Evolutionary conservation across 2,329 filamentous ascomycete species (phyloP).

Genomic region (Pseudogymnoascus sp.): DNA sequence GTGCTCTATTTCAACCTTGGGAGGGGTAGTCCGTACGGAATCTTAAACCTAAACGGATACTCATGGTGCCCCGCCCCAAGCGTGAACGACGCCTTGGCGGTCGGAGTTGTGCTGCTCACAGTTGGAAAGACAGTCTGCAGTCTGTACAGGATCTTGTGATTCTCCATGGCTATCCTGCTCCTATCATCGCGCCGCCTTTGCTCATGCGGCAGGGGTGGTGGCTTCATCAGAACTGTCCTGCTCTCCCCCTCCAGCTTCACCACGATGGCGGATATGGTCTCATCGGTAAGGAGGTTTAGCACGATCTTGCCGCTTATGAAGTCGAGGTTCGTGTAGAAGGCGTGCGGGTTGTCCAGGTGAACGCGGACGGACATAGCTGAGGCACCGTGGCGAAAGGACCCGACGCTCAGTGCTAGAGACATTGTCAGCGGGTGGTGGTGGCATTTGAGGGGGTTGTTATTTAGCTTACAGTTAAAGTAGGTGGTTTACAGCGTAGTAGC

Average conservation of each 20-base stretch:
- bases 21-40: constrained; percentile 35
- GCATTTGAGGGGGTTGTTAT: not conserved
- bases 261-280: constrained; percentile 63
- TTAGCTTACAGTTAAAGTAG: not conserved
- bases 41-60: constrained; percentile 72
- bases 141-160: constrained; percentile 68
- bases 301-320: constrained; percentile 55
- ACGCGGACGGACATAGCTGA: constrained; percentile 56
- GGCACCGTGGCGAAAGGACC: not conserved
- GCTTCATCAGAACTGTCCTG: constrained; percentile 44
- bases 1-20: constrained; percentile 15
- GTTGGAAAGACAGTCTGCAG: constrained; percentile 63
- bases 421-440: not conserved
- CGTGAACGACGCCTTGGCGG: constrained; percentile 39
- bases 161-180: constrained; percentile 41
- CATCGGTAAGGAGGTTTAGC: constrained; percentile 53
- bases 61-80: constrained; percentile 63
- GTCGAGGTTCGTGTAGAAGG: constrained; percentile 76
- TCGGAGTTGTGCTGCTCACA: constrained; percentile 25
- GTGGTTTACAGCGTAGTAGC: not conserved
- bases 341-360: constrained; percentile 55
- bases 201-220: constrained; percentile 12
- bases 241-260: constrained; percentile 81
- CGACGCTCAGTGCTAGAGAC: not conserved
- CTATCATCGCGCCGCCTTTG: constrained; percentile 17